Percentiles rank a stretch among this genome's conserved stretches.
These are phyloP conservation scores for Dendrothele bispora DNA, from an alignment of 768 basidiomycete species.

Conservation along the genomic window DNA sequence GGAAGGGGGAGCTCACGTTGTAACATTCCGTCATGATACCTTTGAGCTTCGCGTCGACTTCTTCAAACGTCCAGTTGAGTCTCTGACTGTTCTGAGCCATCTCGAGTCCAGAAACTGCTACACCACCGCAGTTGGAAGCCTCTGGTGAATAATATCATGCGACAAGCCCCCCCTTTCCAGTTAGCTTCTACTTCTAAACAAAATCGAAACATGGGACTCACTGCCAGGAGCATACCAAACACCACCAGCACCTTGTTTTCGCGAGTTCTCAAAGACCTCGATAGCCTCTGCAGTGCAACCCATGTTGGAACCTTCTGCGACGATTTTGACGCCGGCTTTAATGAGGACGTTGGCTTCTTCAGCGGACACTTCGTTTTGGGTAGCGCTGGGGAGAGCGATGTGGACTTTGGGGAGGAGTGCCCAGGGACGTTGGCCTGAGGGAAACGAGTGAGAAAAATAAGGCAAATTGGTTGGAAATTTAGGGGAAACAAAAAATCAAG, in stretches of 20 bases:
- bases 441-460: constrained; percentile 15
- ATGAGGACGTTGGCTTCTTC: constrained; percentile 72
- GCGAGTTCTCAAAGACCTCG: constrained; percentile 65
- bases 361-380: constrained; percentile 68
- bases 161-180: too few relatives aligned
- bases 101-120: constrained; percentile 76
- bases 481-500: neutral
- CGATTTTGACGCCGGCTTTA: constrained; percentile 65
- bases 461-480: neutral
- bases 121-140: constrained; percentile 70
- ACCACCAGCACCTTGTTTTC: constrained; percentile 45
- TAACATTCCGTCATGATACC: constrained; percentile 71
- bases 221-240: constrained; percentile 79
- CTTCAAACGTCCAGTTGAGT: constrained; percentile 58
- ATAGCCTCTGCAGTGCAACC: constrained; percentile 74
- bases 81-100: constrained; percentile 79
- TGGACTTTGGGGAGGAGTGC: constrained; percentile 60
- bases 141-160: too few relatives aligned
- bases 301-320: constrained; percentile 81
- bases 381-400: constrained; percentile 69
- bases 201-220: constrained; percentile 30
- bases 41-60: constrained; percentile 70
- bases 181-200: too few relatives aligned
- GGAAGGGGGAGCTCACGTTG: constrained; percentile 29
- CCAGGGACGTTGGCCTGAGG: constrained; percentile 63